Evolutionary conservation across 495 filamentous ascomycete genomes (phyloP).

Genomic region (Aspergillus bertholletiae): DNA sequence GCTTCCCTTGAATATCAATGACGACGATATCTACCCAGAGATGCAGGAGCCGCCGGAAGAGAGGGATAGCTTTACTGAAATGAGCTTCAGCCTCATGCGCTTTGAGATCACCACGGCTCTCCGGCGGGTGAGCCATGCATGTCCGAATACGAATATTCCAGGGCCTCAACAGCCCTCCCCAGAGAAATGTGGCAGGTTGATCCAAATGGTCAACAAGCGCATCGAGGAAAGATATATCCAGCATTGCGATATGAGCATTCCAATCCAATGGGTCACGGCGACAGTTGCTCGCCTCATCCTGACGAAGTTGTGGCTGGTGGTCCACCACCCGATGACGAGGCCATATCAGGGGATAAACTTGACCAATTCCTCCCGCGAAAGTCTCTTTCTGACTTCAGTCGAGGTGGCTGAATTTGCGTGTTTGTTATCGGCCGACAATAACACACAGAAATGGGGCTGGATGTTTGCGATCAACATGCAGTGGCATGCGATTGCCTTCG

Average conservation of each 20-base stretch:
- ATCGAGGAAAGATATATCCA: slow-evolving; percentile 62
- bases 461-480: slow-evolving; percentile 78
- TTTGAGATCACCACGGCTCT: slow-evolving; percentile 54
- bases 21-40: slow-evolving; percentile 66
- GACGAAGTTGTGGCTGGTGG: slow-evolving; percentile 63
- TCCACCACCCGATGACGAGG: slow-evolving; percentile 58
- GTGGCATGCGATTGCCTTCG: slow-evolving; percentile 76
- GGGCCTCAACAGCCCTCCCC: slow-evolving; percentile 17
- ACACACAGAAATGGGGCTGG: slow-evolving; percentile 71
- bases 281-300: slow-evolving; percentile 67
- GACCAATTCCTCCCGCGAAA: slow-evolving; percentile 60
- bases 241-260: slow-evolving; percentile 55
- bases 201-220: slow-evolving; percentile 57
- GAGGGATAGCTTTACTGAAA: slow-evolving; percentile 65
- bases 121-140: slow-evolving; percentile 37
- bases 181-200: slow-evolving; percentile 59
- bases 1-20: slow-evolving; percentile 76
- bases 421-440: slow-evolving; percentile 56
- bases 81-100: slow-evolving; percentile 72
- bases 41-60: slow-evolving; percentile 57
- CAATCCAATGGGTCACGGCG: slow-evolving; percentile 67
- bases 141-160: slow-evolving; percentile 22
- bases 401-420: slow-evolving; percentile 74
- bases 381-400: slow-evolving; percentile 69
- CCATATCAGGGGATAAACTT: slow-evolving; percentile 28